Evolutionary conservation across 257 asterid species (phyloP), one percentile per base, ranked within the genome.

Genomic region (Penstemon davidsonii): DNA sequence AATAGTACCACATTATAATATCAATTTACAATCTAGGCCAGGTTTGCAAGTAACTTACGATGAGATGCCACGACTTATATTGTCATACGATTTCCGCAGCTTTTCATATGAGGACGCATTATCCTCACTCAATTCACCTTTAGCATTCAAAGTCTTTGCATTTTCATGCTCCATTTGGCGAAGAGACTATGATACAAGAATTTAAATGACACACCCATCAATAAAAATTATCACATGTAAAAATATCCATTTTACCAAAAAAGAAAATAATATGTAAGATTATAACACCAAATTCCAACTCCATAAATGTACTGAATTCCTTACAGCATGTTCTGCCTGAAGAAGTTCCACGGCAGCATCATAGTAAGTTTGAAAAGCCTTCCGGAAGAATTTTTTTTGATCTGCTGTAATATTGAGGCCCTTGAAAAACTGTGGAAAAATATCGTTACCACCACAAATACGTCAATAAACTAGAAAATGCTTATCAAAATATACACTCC

Each of bases 121-220:
- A 78, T 94, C 99, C 76, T 94, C 99, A 49, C 86, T 87, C 70
- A 94, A 78, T 85, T 91, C 99, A 71, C 99, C 99, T 82, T 91
- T 94, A 55, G 99, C 96, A 81, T 92, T 89, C 83, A 94, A 73
- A 72, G 83, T 86, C 90, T 94, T 94, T 3, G 91, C 91, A 79
- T 94, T 94, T 78, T 94, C 99, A 70, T 84, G 94, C 88, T 94
- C 99, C 95, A 94, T 85, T 82, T 88, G 96, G 78, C 95, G 93
- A 82, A 94, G 98, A 41, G 93, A 86, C 98, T 94, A 51, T 75
- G 70, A 65, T 61, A 50, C 10, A n/a, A 63, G 62, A 55, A 49
- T 3, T 9, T 9, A 3, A 49, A 49, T 10, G 51, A 46, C 51
- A 46, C 12, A 9, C 9, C 51, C 51, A 7, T 5, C 11, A 49